These are phyloP conservation scores for Saccharomycopsis fodiens DNA, from an alignment of 805 yeast species.

Conservation along the genomic window DNA sequence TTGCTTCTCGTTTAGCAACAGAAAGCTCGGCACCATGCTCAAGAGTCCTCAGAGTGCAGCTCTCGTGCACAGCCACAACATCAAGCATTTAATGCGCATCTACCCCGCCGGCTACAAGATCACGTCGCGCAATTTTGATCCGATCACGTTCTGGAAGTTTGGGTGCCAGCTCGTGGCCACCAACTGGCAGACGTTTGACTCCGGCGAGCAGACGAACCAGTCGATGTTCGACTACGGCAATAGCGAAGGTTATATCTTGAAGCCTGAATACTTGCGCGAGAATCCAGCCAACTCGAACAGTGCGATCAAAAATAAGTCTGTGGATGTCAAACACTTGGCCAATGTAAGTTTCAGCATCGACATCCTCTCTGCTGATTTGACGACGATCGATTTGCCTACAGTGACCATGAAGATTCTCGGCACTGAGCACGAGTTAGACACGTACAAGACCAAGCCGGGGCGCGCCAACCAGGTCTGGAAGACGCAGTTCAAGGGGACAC, in stretches of 20 bases:
- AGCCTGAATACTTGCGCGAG: conserved; percentile 47
- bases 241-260: conserved; percentile 66
- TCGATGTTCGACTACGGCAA: conserved; percentile 53
- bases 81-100: conserved; percentile 66
- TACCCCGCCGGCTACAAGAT: conserved; percentile 80
- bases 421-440: conserved; percentile 3
- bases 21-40: conserved; percentile 51
- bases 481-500: conserved; percentile 36
- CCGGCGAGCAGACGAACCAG: conserved; percentile 82
- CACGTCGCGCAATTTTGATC: conserved; percentile 74
- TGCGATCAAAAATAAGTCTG: conserved; percentile 18
- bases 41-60: conserved; percentile 48
- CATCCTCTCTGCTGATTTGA: conserved; percentile 75
- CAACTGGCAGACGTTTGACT: conserved; percentile 90
- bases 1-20: conserved; percentile 82
- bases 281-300: conserved; percentile 23
- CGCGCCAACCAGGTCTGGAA: conserved; percentile 73
- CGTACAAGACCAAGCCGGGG: conserved; percentile 57
- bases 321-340: conserved; percentile 7
- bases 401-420: conserved; percentile 14
- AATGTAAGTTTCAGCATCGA: conserved; percentile 30
- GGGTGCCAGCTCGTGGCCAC: conserved; percentile 96
- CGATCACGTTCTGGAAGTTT: conserved; percentile 68
- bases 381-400: conserved; percentile 5
- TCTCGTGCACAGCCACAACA: conserved; percentile 63